Percentiles rank a stretch among this genome's conserved stretches.
Evolutionary conservation across 2,329 filamentous ascomycete species (phyloP).

Genomic region (Leptographium procerum): DNA sequence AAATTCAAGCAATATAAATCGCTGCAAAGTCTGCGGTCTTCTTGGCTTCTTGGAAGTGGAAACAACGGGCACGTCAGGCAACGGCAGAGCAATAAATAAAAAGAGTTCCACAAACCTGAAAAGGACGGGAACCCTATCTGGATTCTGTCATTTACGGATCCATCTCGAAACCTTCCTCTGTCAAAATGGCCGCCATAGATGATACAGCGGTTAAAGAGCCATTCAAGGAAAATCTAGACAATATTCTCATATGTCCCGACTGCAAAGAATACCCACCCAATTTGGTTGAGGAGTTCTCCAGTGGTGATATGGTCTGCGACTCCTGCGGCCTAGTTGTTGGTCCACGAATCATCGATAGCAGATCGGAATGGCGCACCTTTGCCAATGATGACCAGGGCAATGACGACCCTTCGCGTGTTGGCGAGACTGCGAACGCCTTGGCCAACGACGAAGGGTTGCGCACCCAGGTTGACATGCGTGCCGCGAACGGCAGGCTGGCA

Average conservation of each 20-base stretch:
- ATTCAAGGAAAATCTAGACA: slow-evolving; percentile 74
- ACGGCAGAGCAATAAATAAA: slow-evolving; percentile 16
- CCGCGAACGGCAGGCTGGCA: slow-evolving; percentile 14
- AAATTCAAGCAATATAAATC: slow-evolving; percentile 25
- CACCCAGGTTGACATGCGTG: slow-evolving; percentile 16
- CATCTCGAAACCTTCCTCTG: neutral
- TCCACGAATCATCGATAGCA: slow-evolving; percentile 85
- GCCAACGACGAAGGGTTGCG: slow-evolving; percentile 14
- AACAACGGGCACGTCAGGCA: slow-evolving; percentile 14
- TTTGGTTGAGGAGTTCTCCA: slow-evolving; percentile 83
- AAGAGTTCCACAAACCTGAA: slow-evolving; percentile 10
- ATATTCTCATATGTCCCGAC: slow-evolving; percentile 76
- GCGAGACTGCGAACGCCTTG: slow-evolving; percentile 82
- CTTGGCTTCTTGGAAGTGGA: slow-evolving; percentile 7
- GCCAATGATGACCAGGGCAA: slow-evolving; percentile 95
- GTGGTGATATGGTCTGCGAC: slow-evolving; percentile 83
- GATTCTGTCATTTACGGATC: neutral
- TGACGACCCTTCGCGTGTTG: slow-evolving; percentile 95
- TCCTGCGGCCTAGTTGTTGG: slow-evolving; percentile 86
- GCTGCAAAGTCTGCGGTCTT: slow-evolving; percentile 5
- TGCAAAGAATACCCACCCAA: slow-evolving; percentile 90
- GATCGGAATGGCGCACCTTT: slow-evolving; percentile 98
- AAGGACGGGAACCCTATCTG: slow-evolving; percentile 12
- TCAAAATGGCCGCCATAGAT: slow-evolving; percentile 4
- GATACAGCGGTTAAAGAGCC: slow-evolving; percentile 18